Evolutionary conservation across 1,284 basidiomycete genomes (phyloP).

Genomic region (Moesziomyces antarcticus): DNA sequence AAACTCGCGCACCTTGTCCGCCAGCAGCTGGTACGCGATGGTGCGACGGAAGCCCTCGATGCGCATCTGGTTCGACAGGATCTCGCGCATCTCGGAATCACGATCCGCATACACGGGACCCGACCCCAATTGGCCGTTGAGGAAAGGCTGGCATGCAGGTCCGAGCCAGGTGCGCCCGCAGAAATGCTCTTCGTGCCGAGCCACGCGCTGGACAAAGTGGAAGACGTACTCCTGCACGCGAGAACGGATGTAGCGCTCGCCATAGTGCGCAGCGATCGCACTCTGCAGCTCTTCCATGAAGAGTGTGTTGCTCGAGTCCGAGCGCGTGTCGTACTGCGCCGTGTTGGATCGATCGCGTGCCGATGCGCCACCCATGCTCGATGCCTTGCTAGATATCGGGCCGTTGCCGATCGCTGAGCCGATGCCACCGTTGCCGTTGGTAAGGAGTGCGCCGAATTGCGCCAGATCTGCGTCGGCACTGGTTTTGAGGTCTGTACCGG

Average conservation of each 20-base stretch:
- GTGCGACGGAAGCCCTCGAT: constrained; percentile 84
- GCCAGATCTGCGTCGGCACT: constrained; percentile 22
- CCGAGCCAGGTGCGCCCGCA: constrained; percentile 77
- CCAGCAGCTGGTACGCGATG: constrained; percentile 73
- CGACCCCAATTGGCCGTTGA: constrained; percentile 73
- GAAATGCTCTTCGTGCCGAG: constrained; percentile 81
- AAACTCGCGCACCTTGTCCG: constrained; percentile 26
- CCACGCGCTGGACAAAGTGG: constrained; percentile 80
- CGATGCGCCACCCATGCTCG: constrained; percentile 17
- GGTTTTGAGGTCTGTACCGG: constrained; percentile 8
- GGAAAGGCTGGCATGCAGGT: constrained; percentile 71
- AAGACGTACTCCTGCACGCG: constrained; percentile 80
- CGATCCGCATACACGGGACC: constrained; percentile 80
- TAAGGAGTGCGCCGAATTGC: constrained; percentile 38
- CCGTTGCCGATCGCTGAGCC: constrained; percentile 5
- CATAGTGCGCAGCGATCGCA: constrained; percentile 79
- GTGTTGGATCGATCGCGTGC: constrained; percentile 37
- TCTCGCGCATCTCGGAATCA: constrained; percentile 73
- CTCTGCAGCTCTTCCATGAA: constrained; percentile 91
- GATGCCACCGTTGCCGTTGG: constrained; percentile 1
- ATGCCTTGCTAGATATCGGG: constrained; percentile 15
- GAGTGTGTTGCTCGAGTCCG: constrained; percentile 76
- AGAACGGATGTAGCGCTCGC: constrained; percentile 80
- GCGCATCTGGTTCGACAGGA: constrained; percentile 76
- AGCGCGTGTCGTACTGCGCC: constrained; percentile 24